phyloP scores from a whole-genome alignment of 2,329 filamentous ascomycete genomes.

The Calcarisporium arbuscula region DNA sequence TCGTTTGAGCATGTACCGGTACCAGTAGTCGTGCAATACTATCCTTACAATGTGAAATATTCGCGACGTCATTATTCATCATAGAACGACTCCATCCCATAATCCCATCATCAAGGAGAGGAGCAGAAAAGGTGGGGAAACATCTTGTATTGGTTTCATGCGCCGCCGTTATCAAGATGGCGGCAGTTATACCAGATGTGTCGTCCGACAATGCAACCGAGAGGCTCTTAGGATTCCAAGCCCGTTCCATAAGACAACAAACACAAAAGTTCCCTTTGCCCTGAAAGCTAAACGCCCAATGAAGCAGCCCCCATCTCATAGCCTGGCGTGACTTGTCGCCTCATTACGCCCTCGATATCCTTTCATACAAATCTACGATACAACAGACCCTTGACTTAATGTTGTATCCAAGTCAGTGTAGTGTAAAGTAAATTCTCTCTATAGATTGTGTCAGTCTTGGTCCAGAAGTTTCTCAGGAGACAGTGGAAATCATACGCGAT shows the following conservation, averaged over 20 bases:
- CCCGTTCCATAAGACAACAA: constrained; percentile 22
- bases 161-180: constrained; percentile 9
- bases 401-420: constrained; percentile 56
- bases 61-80: no score
- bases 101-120: no score
- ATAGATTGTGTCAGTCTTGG: constrained; percentile 7
- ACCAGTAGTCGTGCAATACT: no score
- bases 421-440: constrained; percentile 56
- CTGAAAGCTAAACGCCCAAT: constrained; percentile 25
- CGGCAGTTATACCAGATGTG: constrained; percentile 10
- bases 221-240: constrained; percentile 19
- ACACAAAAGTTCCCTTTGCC: constrained; percentile 21
- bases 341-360: constrained; percentile 1
- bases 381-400: constrained; percentile 24
- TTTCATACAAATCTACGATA: constrained; percentile 15
- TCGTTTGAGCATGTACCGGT: no score
- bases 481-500: constrained; percentile 43
- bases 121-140: no score
- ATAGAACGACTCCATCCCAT: no score
- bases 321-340: no score
- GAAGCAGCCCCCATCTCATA: no score
- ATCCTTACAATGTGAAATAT: no score
- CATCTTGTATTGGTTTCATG: constrained; percentile 5
- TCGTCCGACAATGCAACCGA: constrained; percentile 24
- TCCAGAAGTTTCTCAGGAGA: constrained; percentile 10